A percentile compares a stretch with the other conserved stretches of the same genome.
Evolutionary conservation across 352 stramenopile species (phyloP).

Genomic region (Phytopythium montanum): DNA sequence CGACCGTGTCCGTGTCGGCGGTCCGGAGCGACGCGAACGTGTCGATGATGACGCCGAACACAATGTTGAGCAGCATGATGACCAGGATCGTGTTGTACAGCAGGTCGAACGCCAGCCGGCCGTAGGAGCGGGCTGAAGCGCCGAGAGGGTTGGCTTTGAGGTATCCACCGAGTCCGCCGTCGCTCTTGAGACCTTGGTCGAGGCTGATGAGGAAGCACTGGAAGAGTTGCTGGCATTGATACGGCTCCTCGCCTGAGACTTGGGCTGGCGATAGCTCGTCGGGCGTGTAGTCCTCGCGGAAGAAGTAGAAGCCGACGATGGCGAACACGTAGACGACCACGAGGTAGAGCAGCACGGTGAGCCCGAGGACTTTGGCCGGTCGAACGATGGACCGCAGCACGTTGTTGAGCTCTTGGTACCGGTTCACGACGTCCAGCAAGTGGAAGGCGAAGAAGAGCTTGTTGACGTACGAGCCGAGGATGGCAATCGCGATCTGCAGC

Average conservation of each 20-base stretch:
- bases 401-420: conserved; percentile 73
- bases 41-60: conserved; percentile 82
- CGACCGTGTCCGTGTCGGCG: conserved; percentile 56
- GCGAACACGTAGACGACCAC: conserved; percentile 75
- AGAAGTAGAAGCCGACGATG: conserved; percentile 70
- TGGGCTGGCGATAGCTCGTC: conserved; percentile 27
- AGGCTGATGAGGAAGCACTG: conserved; percentile 72
- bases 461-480: conserved; percentile 61
- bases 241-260: conserved; percentile 27
- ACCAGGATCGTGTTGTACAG: conserved; percentile 71
- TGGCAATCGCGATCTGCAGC: conserved; percentile 51
- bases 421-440: conserved; percentile 70
- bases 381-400: conserved; percentile 60
- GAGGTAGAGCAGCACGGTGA: conserved; percentile 66
- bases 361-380: conserved; percentile 48
- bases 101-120: conserved; percentile 54
- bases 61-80: conserved; percentile 70
- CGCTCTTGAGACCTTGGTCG: conserved; percentile 68
- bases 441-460: conserved; percentile 80
- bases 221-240: conserved; percentile 65
- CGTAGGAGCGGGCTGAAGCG: conserved; percentile 35
- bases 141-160: conserved; percentile 38
- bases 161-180: conserved; percentile 52
- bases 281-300: conserved; percentile 55
- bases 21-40: conserved; percentile 72